A percentile compares a stretch with the other conserved stretches of the same genome.
Conservation (phyloP, 257 asterid species). For the Scutellaria barbata region DNA sequence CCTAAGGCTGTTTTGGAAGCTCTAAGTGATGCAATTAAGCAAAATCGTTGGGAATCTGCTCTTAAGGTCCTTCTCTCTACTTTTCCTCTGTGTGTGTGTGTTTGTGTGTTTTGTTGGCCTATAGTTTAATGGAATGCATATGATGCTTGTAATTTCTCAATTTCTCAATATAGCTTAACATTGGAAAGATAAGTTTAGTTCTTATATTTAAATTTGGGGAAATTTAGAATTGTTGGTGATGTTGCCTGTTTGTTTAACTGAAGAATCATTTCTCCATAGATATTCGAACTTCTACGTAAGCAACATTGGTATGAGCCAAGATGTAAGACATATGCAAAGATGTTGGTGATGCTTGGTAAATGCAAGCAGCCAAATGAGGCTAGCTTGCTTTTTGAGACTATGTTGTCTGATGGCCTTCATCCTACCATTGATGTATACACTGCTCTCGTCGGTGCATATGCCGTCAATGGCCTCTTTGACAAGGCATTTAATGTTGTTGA, state of each 20-base stretch:
- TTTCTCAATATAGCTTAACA: not conserved
- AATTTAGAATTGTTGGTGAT: conserved; percentile 12
- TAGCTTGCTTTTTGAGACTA: conserved; percentile 62
- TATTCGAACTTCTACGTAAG: conserved; percentile 80
- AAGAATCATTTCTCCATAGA: conserved; percentile 45
- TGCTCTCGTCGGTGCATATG: conserved; percentile 77
- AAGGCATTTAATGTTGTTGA: conserved; percentile 59
- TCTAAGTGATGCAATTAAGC: conserved; percentile 65
- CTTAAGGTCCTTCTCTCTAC: conserved; percentile 61
- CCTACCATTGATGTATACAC: conserved; percentile 80
- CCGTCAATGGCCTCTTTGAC: conserved; percentile 67
- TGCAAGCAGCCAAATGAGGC: conserved; percentile 81
- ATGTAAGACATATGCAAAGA: conserved; percentile 71
- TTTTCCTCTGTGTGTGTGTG: too few species aligned
- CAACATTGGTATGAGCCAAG: conserved; percentile 88
- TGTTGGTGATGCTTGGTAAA: conserved; percentile 89
- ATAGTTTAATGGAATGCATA: not conserved
- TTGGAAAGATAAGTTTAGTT: not conserved
- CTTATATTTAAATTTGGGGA: conserved; percentile 15
- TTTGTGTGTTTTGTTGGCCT: not conserved
- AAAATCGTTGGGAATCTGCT: conserved; percentile 82
- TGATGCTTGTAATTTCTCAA: not conserved
- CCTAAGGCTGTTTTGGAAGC: conserved; percentile 90
- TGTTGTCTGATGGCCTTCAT: conserved; percentile 73
- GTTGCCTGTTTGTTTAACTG: conserved; percentile 27